Conservation (phyloP, 2,329 filamentous ascomycete species). For the Cordyceps fumosorosea region DNA sequence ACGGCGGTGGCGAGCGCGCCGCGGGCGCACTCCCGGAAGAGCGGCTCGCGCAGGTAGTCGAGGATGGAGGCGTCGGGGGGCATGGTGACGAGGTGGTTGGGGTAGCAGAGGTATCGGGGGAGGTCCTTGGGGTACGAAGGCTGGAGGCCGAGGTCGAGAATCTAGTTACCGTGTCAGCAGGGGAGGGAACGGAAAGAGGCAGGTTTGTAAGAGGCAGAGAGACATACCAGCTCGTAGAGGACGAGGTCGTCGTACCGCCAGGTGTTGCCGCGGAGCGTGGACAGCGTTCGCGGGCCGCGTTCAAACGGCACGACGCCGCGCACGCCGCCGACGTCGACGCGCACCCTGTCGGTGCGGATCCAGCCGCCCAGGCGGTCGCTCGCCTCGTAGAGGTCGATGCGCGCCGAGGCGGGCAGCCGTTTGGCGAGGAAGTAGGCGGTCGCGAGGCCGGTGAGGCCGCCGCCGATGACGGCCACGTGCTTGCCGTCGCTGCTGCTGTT, state of each 20-base stretch:
- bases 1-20: conserved; percentile 17
- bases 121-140: conserved; percentile 43
- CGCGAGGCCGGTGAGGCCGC: conserved; percentile 75
- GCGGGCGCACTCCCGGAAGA: conserved; percentile 26
- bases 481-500: conserved; percentile 4
- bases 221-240: conserved; percentile 62
- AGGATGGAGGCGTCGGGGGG: conserved; percentile 24
- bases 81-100: conserved; percentile 53
- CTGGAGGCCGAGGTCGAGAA: conserved; percentile 30
- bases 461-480: conserved; percentile 64
- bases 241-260: conserved; percentile 54
- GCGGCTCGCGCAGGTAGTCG: conserved; percentile 24
- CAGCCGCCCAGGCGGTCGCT: conserved; percentile 70
- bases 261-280: conserved; percentile 38
- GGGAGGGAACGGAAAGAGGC: too few species aligned
- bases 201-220: not conserved
- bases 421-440: conserved; percentile 70
- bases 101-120: conserved; percentile 77
- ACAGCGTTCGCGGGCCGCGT: conserved; percentile 72
- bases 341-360: conserved; percentile 62
- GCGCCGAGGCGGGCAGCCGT: conserved; percentile 54
- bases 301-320: conserved; percentile 64
- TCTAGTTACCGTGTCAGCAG: conserved; percentile 17
- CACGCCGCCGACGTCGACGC: conserved; percentile 50
- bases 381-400: conserved; percentile 77